Evolutionary conservation across 2,329 filamentous ascomycete species (phyloP).

Genomic region (Microcera coccophila): DNA sequence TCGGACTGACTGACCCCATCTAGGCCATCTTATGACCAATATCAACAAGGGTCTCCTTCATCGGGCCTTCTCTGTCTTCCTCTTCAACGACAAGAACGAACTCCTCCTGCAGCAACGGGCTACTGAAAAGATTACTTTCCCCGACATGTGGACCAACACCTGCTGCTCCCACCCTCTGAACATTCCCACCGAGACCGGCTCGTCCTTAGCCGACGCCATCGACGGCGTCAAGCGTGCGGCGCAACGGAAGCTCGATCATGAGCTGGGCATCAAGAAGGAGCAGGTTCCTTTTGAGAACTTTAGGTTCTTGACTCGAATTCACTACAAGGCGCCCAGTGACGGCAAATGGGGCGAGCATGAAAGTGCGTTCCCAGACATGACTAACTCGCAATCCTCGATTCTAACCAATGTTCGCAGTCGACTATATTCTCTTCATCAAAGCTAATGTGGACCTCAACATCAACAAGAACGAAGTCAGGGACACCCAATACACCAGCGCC

Average conservation of each 20-base stretch:
- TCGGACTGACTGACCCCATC: neutral
- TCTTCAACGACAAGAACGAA: constrained; percentile 91
- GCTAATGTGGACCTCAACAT: constrained; percentile 78
- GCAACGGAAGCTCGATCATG: constrained; percentile 88
- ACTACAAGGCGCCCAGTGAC: constrained; percentile 95
- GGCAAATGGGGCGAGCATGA: constrained; percentile 99
- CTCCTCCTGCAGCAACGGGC: constrained; percentile 94
- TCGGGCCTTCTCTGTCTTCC: constrained; percentile 95
- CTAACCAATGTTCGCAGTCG: constrained; percentile 54
- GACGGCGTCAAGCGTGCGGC: constrained; percentile 87
- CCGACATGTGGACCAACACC: constrained; percentile 99
- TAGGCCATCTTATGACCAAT: constrained; percentile 98
- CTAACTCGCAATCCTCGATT: neutral
- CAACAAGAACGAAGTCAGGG: constrained; percentile 86
- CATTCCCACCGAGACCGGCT: constrained; percentile 85
- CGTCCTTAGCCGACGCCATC: constrained; percentile 73
- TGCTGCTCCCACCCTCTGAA: constrained; percentile 97
- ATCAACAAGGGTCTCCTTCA: constrained; percentile 94
- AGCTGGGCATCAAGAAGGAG: constrained; percentile 83
- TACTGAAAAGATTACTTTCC: constrained; percentile 96
- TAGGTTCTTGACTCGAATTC: constrained; percentile 90
- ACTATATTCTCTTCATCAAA: constrained; percentile 98
- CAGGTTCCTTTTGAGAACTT: constrained; percentile 92
- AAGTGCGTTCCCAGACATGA: too few species aligned
- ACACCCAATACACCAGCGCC: constrained; percentile 76